A percentile compares a stretch with the other conserved stretches of the same genome.
phyloP scores from a whole-genome alignment of 192 early-diverging fungal species.

The Linderina pennispora region DNA sequence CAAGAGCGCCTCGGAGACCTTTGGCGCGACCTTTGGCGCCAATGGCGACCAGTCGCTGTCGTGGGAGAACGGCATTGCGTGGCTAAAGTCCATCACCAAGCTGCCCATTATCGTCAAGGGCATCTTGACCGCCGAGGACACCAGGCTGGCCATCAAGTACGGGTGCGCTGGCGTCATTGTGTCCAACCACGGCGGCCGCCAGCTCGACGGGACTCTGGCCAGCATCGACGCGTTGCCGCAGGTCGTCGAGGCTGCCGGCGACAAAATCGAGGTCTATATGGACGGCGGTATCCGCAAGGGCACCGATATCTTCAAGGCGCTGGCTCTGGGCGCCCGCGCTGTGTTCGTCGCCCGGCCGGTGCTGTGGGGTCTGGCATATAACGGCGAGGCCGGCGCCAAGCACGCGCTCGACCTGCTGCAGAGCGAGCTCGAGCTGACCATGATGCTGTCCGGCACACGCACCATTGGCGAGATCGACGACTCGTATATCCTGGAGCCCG shows the following conservation, averaged over 20 bases:
- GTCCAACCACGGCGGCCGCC: conserved; percentile 96
- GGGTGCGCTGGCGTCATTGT: conserved; percentile 84
- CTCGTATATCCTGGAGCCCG: conserved; percentile 39
- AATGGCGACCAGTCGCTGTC: conserved; percentile 66
- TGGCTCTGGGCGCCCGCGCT: conserved; percentile 90
- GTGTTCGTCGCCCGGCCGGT: conserved; percentile 54
- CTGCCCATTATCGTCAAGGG: conserved; percentile 94
- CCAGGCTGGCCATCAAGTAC: conserved; percentile 68
- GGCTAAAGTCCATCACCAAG: conserved; percentile 77
- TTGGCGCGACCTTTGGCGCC: conserved; percentile 41
- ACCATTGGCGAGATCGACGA: conserved; percentile 61
- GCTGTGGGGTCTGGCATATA: conserved; percentile 79
- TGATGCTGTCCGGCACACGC: conserved; percentile 68
- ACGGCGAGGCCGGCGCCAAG: conserved; percentile 84
- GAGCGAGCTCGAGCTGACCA: conserved; percentile 81
- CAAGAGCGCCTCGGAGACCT: conserved; percentile 24
- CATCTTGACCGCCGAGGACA: conserved; percentile 85
- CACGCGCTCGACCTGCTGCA: conserved; percentile 67
- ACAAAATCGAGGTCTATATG: conserved; percentile 78
- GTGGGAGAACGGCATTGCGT: conserved; percentile 81
- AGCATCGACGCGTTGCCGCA: conserved; percentile 87
- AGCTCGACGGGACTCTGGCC: conserved; percentile 76
- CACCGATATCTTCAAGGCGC: conserved; percentile 91
- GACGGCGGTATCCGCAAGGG: conserved; percentile 93
- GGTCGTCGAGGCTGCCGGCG: conserved; percentile 67